Conservation (phyloP, 495 filamentous ascomycete species). For the Penicillium maclennaniae region DNA sequence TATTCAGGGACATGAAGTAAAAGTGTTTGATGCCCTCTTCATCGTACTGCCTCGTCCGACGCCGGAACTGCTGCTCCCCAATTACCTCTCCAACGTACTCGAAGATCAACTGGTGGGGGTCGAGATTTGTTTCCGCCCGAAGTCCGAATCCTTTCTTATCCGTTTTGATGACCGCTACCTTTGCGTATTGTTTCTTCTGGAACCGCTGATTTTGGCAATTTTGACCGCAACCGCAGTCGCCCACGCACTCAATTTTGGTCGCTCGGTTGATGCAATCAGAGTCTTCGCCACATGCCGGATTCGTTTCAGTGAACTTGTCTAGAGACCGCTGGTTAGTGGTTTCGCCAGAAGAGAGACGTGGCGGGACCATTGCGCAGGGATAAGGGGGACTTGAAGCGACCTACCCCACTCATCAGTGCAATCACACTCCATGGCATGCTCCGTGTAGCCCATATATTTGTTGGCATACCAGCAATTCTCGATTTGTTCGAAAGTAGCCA, state of each 20-base stretch:
- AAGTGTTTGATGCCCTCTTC: conserved; percentile 97
- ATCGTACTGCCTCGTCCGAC: conserved; percentile 86
- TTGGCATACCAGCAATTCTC: conserved; percentile 80
- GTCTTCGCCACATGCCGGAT: conserved; percentile 90
- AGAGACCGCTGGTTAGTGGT: neutral
- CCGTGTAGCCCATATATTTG: conserved; percentile 84
- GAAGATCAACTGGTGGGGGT: conserved; percentile 85
- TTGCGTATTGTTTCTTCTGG: conserved; percentile 81
- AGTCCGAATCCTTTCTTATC: conserved; percentile 96
- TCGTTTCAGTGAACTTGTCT: conserved; percentile 61
- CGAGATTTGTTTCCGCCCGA: conserved; percentile 70
- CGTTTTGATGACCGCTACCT: conserved; percentile 92
- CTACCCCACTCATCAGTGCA: conserved; percentile 95
- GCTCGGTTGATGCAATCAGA: conserved; percentile 98
- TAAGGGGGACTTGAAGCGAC: conserved; percentile 34
- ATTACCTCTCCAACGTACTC: conserved; percentile 99
- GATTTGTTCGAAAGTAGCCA: conserved; percentile 74
- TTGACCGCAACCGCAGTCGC: conserved; percentile 78
- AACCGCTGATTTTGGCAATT: conserved; percentile 95
- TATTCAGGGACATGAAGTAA: conserved; percentile 99
- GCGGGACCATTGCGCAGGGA: neutral
- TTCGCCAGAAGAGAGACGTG: neutral
- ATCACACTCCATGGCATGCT: conserved; percentile 93
- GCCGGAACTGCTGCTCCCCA: conserved; percentile 81
- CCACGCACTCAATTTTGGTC: conserved; percentile 94